Conservation (phyloP, 352 stramenopile genomes). For the Phytophthora palmivora region DNA sequence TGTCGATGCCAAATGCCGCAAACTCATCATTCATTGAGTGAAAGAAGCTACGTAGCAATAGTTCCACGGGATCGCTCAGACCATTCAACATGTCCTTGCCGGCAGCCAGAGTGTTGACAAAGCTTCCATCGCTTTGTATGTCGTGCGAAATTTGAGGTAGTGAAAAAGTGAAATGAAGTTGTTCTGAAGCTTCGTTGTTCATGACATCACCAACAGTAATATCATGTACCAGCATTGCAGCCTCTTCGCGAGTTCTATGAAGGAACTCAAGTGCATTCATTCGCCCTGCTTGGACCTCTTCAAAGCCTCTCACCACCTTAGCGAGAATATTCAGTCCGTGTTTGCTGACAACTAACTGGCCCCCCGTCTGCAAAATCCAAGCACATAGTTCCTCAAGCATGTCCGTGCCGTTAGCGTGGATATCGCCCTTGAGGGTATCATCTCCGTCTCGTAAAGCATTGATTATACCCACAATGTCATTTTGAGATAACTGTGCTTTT, state of each 20-base stretch:
- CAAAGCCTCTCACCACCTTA: conserved; percentile 34
- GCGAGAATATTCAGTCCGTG: conserved; percentile 40
- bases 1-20: conserved; percentile 79
- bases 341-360: conserved; percentile 54
- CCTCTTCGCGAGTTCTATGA: conserved; percentile 57
- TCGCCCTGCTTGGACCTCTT: conserved; percentile 47
- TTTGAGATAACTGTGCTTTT: conserved; percentile 51
- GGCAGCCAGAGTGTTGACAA: conserved; percentile 38
- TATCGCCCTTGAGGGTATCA: neutral
- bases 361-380: conserved; percentile 55
- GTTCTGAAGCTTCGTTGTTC: conserved; percentile 15
- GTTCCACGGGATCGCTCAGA: conserved; percentile 52
- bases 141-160: conserved; percentile 28
- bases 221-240: conserved; percentile 43
- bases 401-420: conserved; percentile 13
- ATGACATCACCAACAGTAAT: conserved; percentile 16
- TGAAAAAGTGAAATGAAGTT: conserved; percentile 4
- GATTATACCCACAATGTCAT: conserved; percentile 55
- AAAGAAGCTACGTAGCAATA: conserved; percentile 53
- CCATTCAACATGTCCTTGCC: conserved; percentile 43
- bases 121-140: conserved; percentile 21
- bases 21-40: conserved; percentile 75
- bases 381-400: conserved; percentile 34
- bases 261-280: conserved; percentile 33
- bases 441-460: conserved; percentile 9